Base-by-base conservation (phyloP, 495 filamentous ascomycete genomes). In the Pyrenula massariospora region DNA sequence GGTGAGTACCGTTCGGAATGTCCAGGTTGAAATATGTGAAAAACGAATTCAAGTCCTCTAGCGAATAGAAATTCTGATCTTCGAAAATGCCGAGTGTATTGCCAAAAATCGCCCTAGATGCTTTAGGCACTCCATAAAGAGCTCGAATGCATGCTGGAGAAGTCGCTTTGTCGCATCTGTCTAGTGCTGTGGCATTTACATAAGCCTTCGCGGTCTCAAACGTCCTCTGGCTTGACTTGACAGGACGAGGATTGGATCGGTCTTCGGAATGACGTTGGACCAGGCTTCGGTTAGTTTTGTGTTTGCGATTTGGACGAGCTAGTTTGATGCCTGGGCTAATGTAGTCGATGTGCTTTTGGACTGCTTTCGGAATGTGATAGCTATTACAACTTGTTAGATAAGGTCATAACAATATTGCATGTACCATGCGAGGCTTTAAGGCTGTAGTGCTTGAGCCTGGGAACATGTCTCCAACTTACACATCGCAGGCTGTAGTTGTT, bases 31-130 rank as follows among this genome's bases (percentile, higher is more conserved):
- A 77, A 54, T 72, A 70, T 49, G 66, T 70, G 65, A 79, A 85
- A 63, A 78, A 86, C 12, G 71, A 63, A 56, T 84, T 70, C 21
- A 87, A 64, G 59, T 86, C 82, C 0, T 67, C 66, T 58, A 82
- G 77, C 62, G 76, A 62, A 66, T 70, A 74, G 56, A 76, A 74
- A 15, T 42, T 15, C 15, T 8, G 5, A 5, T 42, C 31, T 59
- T 82, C 78, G 47, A 75, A 73, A 49, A 83, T 76, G 50, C 80
- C 80, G 47, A 75, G 76, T 55, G 71, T 73, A 62, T 83, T 83
- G 53, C 64, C 58, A 20, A 66, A 58, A 10, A 64, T 65, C 1
- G 71, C 64, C 10, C 63, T 65, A 22, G 66, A 57, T 5, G 69
- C 68, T 10, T 64, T 63, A 5, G 76, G 76, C 49, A 83, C 73